Evolutionary conservation across 2,329 filamentous ascomycete genomes (phyloP).

Genomic region (Alternaria sp.): DNA sequence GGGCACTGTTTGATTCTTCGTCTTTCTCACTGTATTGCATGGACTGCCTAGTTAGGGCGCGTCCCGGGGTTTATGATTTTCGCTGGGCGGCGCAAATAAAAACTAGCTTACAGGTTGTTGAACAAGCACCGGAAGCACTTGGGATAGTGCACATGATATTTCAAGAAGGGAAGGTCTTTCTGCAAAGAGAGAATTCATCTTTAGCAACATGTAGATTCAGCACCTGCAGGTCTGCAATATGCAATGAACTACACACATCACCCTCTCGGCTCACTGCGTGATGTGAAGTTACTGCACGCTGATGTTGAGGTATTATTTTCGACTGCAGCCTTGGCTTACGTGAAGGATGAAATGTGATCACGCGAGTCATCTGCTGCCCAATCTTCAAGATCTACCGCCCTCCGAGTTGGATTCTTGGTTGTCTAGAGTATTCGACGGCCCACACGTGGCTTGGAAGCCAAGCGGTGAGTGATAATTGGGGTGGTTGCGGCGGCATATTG

Average conservation of each 20-base stretch:
- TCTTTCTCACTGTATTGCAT: conserved; percentile 31
- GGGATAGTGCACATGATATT: conserved; percentile 20
- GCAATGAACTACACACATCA: conserved; percentile 9
- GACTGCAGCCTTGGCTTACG: neutral
- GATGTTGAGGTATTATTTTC: neutral
- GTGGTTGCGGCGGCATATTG: neutral
- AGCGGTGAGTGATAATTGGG: conserved; percentile 4
- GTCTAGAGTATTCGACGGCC: conserved; percentile 4
- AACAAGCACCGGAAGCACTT: conserved; percentile 29
- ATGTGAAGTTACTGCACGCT: neutral
- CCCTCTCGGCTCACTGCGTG: neutral
- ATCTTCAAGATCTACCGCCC: neutral
- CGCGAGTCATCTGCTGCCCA: conserved; percentile 10
- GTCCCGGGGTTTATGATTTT: conserved; percentile 28
- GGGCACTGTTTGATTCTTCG: conserved; percentile 25
- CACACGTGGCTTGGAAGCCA: conserved; percentile 5
- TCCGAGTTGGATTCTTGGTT: neutral
- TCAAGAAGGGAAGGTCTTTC: conserved; percentile 16
- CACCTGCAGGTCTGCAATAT: conserved; percentile 11
- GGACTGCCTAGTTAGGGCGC: conserved; percentile 18
- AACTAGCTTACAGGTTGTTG: conserved; percentile 22
- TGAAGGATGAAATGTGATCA: conserved; percentile 3
- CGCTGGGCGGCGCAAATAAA: conserved; percentile 31
- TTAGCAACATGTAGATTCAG: conserved; percentile 18
- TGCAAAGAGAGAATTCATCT: conserved; percentile 14